phyloP scores from a whole-genome alignment of 805 yeast species.

The Ogataea angusta region DNA sequence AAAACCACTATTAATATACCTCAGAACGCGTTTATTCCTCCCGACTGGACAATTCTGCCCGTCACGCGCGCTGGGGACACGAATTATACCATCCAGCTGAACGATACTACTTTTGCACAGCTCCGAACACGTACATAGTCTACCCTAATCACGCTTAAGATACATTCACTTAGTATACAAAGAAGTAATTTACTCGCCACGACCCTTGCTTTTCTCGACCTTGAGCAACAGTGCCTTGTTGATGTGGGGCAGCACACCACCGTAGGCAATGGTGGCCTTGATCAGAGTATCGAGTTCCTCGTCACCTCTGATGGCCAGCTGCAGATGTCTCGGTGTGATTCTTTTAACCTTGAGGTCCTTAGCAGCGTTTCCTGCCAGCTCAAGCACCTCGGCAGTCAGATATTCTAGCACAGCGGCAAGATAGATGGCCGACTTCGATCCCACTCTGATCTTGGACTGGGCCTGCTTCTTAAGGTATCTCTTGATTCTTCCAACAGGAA shows the following conservation, averaged over 20 bases:
- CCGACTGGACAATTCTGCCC: slow-evolving; percentile 32
- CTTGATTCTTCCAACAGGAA: slow-evolving; percentile 99
- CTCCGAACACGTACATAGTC: slow-evolving; percentile 7
- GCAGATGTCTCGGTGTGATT: slow-evolving; percentile 96
- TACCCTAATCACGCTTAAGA: slow-evolving; percentile 9
- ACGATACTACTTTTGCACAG: slow-evolving; percentile 12
- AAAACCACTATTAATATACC: slow-evolving; percentile 10
- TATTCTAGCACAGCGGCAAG: slow-evolving; percentile 94
- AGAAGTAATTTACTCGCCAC: slow-evolving; percentile 12
- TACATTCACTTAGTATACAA: slow-evolving; percentile 17
- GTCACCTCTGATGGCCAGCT: slow-evolving; percentile 96
- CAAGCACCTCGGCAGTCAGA: slow-evolving; percentile 94
- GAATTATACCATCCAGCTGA: slow-evolving; percentile 17
- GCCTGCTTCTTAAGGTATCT: slow-evolving; percentile 91
- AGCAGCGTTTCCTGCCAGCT: slow-evolving; percentile 98
- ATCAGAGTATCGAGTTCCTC: slow-evolving; percentile 93
- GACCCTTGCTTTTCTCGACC: slow-evolving; percentile 57
- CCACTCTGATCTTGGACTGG: slow-evolving; percentile 73
- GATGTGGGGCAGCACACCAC: slow-evolving; percentile 97
- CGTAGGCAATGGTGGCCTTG: slow-evolving; percentile 94
- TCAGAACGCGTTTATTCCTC: slow-evolving; percentile 28
- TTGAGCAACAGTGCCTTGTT: slow-evolving; percentile 77
- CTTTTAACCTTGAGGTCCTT: slow-evolving; percentile 93
- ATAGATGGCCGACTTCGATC: slow-evolving; percentile 78
- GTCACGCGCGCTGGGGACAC: slow-evolving; percentile 7